These are phyloP conservation scores for Debaryomyces hansenii DNA, from an alignment of 805 yeast genomes.

Conservation along the genomic window DNA sequence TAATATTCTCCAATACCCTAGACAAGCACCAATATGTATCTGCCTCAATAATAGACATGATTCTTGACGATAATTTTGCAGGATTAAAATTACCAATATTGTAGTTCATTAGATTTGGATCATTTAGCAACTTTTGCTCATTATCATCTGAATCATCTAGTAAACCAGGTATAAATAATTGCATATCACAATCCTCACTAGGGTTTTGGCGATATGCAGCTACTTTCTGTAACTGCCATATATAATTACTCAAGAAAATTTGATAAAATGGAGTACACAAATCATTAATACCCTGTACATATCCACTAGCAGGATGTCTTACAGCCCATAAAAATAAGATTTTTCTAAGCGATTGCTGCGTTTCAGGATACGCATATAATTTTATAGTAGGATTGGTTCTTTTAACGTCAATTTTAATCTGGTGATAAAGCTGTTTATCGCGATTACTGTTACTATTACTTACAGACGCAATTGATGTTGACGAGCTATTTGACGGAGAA, in stretches of 20 bases:
- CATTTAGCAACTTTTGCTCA: conserved; percentile 21
- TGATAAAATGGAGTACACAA: conserved; percentile 91
- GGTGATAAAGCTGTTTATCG: conserved; percentile 82
- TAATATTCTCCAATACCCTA: conserved; percentile 87
- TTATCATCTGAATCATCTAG: conserved; percentile 25
- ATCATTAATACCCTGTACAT: conserved; percentile 97
- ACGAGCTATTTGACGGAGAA: conserved; percentile 12
- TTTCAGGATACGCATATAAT: conserved; percentile 64
- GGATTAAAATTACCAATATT: conserved; percentile 64
- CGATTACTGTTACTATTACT: conserved; percentile 36
- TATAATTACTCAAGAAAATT: conserved; percentile 72
- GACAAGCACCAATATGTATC: conserved; percentile 97
- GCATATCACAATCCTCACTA: conserved; percentile 21
- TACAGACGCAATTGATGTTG: conserved; percentile 7
- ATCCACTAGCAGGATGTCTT: conserved; percentile 96
- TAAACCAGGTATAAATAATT: conserved; percentile 36
- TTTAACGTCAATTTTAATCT: conserved; percentile 90
- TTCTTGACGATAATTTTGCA: conserved; percentile 53
- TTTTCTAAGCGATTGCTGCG: conserved; percentile 78
- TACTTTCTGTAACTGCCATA: conserved; percentile 40
- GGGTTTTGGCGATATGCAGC: not conserved
- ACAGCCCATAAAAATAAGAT: conserved; percentile 92
- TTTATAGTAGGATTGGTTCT: conserved; percentile 86
- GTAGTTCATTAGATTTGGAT: conserved; percentile 22
- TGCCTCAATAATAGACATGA: conserved; percentile 76